These are phyloP conservation scores for Novymonas esmeraldas DNA, from an alignment of 208 protist genomes.

Conservation along the genomic window DNA sequence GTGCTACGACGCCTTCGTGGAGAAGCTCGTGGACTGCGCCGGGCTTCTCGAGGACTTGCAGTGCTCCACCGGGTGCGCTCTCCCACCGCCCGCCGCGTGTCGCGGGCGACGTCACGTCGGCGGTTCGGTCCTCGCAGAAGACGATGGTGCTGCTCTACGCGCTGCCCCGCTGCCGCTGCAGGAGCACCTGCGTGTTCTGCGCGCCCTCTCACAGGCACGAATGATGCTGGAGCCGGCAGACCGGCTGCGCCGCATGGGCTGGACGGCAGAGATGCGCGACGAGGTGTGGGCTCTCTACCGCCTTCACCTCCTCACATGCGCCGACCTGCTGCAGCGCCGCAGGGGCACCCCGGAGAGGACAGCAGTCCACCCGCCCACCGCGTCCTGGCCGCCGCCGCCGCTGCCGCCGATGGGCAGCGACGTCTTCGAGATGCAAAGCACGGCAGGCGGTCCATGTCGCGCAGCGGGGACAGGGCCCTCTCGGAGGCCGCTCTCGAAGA, in stretches of 20 bases:
- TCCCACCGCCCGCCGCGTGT: slow-evolving; percentile 23
- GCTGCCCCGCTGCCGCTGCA: slow-evolving; percentile 20
- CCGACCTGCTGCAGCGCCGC: slow-evolving; percentile 27
- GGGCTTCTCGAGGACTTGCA: slow-evolving; percentile 21
- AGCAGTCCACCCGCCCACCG: not conserved
- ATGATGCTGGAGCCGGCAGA: slow-evolving; percentile 39
- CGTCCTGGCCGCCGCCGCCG: not conserved
- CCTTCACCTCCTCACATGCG: slow-evolving; percentile 48
- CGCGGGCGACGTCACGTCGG: slow-evolving; percentile 9
- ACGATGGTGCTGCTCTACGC: not conserved
- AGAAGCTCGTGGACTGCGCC: slow-evolving; percentile 13
- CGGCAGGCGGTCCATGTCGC: not conserved
- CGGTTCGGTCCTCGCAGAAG: slow-evolving; percentile 1
- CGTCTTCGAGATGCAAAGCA: not conserved
- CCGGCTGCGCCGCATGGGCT: slow-evolving; percentile 14
- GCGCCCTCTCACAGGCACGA: slow-evolving; percentile 57
- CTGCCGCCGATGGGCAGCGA: no score
- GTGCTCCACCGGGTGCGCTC: slow-evolving; percentile 1
- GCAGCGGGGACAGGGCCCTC: not conserved
- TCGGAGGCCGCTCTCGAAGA: slow-evolving; percentile 21
- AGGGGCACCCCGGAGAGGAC: not conserved
- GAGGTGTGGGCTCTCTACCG: slow-evolving; percentile 70
- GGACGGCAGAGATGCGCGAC: slow-evolving; percentile 37
- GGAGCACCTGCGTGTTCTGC: slow-evolving; percentile 40
- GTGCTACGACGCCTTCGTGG: slow-evolving; percentile 20